Evolutionary conservation across 2,329 filamentous ascomycete genomes (phyloP).

Genomic region (Aspergillus thermomutatus): DNA sequence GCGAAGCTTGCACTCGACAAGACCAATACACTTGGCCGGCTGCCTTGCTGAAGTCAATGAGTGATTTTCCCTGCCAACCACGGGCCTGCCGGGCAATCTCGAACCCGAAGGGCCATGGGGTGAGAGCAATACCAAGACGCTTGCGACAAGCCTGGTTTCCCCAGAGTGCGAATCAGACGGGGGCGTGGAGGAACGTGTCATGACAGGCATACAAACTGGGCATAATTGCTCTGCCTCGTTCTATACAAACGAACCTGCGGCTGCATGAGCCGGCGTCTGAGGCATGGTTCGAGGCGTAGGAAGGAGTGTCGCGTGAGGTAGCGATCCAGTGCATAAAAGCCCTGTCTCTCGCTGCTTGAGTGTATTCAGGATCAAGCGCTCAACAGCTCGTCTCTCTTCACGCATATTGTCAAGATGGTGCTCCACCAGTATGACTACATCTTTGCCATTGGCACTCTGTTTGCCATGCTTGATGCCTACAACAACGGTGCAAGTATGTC

Average conservation of each 20-base stretch:
- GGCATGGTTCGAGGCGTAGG: not conserved
- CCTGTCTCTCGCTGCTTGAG: not conserved
- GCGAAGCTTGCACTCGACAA: not conserved
- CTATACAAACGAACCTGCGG: not conserved
- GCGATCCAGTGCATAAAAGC: not conserved
- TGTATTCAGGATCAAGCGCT: not conserved
- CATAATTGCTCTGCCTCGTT: not conserved
- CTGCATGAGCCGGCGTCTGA: not conserved
- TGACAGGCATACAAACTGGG: not conserved
- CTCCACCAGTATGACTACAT: conserved; percentile 66
- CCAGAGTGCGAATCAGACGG: not conserved
- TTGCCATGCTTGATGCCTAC: conserved; percentile 72
- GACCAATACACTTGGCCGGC: not conserved
- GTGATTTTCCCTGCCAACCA: not conserved
- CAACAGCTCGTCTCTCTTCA: not conserved
- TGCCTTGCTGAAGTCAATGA: not conserved
- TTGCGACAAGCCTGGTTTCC: not conserved
- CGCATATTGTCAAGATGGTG: conserved; percentile 46
- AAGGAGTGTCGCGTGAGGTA: not conserved
- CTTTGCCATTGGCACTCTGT: conserved; percentile 71
- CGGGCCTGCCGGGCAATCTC: not conserved
- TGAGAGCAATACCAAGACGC: not conserved
- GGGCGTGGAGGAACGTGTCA: not conserved
- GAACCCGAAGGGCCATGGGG: not conserved
- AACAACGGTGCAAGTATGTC: conserved; percentile 74